Base-by-base conservation (phyloP, 768 basidiomycete genomes). In the Suillus alpinus region DNA sequence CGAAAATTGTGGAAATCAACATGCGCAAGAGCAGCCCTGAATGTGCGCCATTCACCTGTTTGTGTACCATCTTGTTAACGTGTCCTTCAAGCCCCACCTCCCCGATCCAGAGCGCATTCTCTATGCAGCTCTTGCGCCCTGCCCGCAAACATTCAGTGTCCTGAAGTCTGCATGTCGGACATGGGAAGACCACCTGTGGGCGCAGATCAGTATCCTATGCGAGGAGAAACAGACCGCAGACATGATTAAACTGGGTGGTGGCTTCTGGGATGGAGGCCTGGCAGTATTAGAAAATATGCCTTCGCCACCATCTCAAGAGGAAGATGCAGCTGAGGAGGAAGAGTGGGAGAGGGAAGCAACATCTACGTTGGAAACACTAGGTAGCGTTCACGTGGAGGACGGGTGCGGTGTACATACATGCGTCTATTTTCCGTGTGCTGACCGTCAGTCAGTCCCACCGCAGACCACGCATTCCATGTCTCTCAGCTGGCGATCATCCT, bases 181-280 rank as follows among this genome's bases (percentile, higher is more conserved):
- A 20, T 98, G 96, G 95, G 91, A 95, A 68, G 97, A 98, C 69
- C 89, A 95, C 69, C 79, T 98, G 0, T 99, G 97, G 97, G 92
- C 92, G 0, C 88, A 92, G 60, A 78, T 95, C 53, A 87, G 86
- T 66, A 80, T 92, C 55, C 77, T 92, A 40, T 89, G 91, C 67
- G 93, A 95, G 69, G 87, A 92, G 65, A 87, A 90, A 61, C 83
- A 89, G 69, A 87, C 86, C 50, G 80, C 79, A 34, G 86, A 89
- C 63, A 81, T 98, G 67, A 71, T 78, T 13, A 80, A 82, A 40
- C 70, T 93, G 8, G 78, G 80, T 10, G 87, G 86, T 0, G 84
- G 88, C 46, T 95, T 92, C 70, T 95, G 95, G 94, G 89, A 91
- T 61, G 80, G 79, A 20, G 88, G 87, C 1, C 65, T 80, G 14